These are phyloP conservation scores for Cryptosporidium viatorum DNA, from an alignment of 169 alveolate genomes.

Conservation along the genomic window DNA sequence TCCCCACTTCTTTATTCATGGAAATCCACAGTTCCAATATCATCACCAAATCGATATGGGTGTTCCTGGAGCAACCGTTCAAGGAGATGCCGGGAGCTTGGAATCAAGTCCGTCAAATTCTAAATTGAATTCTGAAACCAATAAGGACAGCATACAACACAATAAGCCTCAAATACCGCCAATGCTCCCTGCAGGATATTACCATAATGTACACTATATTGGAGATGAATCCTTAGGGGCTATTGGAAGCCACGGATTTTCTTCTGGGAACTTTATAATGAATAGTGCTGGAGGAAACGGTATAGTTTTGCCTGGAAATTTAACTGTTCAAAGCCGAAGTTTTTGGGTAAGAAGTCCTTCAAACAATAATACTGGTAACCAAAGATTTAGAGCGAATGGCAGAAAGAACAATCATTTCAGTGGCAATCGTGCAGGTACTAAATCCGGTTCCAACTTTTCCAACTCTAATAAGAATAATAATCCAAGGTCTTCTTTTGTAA, in stretches of 20 bases:
- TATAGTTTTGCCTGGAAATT: background rate
- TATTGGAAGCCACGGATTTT: background rate
- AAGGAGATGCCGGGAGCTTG: background rate
- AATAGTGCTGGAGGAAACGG: background rate
- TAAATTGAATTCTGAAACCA: background rate
- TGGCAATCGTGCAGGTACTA: background rate
- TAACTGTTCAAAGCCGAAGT: background rate
- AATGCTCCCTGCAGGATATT: constrained; percentile 7
- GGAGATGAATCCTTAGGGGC: background rate
- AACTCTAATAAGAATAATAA: background rate
- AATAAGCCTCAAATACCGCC: background rate
- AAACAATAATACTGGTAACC: background rate
- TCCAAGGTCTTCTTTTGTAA: background rate
- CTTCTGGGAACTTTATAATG: background rate
- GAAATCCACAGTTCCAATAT: constrained; percentile 1
- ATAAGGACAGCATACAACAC: background rate
- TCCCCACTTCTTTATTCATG: constrained; percentile 8
- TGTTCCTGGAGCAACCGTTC: background rate
- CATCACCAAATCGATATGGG: background rate
- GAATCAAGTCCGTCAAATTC: background rate
- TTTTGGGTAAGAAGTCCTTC: constrained; percentile 1
- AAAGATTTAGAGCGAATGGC: background rate
- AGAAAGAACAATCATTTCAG: background rate
- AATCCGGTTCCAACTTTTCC: background rate
- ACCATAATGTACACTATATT: background rate